Conservation (phyloP, 441 rosid genomes). For the Croton laevigatus region DNA sequence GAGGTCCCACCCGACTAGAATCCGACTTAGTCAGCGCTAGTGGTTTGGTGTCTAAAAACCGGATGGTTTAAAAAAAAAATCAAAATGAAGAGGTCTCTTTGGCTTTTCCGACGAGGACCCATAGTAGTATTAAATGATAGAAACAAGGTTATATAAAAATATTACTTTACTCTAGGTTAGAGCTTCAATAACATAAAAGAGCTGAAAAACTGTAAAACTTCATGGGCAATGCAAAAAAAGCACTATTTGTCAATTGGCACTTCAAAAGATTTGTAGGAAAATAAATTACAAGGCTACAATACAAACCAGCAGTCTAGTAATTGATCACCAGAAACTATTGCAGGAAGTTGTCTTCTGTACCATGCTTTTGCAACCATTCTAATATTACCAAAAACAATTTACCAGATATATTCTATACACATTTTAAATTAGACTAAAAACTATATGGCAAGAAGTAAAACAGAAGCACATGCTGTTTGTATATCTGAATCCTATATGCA, state of each 20-base stretch:
- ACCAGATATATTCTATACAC: background rate
- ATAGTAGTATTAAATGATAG: background rate
- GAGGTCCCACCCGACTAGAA: too few species aligned
- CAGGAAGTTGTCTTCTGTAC: background rate
- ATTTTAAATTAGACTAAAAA: background rate
- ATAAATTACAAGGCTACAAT: background rate
- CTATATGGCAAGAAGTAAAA: background rate
- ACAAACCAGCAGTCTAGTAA: background rate
- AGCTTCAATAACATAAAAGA: background rate
- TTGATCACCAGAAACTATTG: background rate
- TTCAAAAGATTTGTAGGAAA: background rate
- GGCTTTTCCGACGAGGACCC: too few species aligned
- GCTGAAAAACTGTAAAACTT: background rate
- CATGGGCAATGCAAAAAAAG: too few species aligned
- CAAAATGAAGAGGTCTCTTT: background rate
- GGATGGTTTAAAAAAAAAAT: too few species aligned
- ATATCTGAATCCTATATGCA: background rate
- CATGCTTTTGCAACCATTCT: background rate
- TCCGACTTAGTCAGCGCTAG: too few species aligned
- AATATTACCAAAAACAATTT: background rate
- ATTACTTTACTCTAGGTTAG: background rate
- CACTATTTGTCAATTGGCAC: background rate
- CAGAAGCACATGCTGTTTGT: background rate
- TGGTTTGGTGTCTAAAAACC: too few species aligned
- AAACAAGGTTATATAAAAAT: background rate